These are phyloP conservation scores for Eucalyptus cloeziana DNA, from an alignment of 345 rosid genomes.

Conservation along the genomic window DNA sequence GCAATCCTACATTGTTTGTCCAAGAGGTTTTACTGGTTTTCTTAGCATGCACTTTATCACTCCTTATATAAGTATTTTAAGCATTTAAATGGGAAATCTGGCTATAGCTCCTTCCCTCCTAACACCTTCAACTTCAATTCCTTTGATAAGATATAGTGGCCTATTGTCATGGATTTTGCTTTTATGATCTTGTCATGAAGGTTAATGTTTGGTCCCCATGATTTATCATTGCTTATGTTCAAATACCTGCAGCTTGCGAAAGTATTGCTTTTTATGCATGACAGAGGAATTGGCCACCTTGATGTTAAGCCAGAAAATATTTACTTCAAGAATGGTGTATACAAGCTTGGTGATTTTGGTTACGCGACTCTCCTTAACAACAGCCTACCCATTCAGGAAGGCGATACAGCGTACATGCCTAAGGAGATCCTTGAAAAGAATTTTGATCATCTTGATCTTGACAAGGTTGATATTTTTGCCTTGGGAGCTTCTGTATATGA, in stretches of 20 bases:
- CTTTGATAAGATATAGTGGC: background rate
- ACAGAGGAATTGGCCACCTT: slow-evolving; percentile 77
- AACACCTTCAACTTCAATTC: background rate
- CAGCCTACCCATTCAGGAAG: slow-evolving; percentile 89
- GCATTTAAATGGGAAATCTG: background rate
- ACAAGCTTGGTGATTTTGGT: slow-evolving; percentile 95
- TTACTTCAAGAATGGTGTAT: slow-evolving; percentile 60
- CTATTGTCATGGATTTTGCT: background rate
- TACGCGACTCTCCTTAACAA: slow-evolving; percentile 72
- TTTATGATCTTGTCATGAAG: background rate
- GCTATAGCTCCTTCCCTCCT: background rate
- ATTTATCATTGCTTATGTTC: background rate
- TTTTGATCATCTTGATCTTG: slow-evolving; percentile 71
- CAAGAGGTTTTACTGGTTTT: fast-evolving
- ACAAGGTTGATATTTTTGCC: slow-evolving; percentile 91
- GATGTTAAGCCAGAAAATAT: slow-evolving; percentile 97
- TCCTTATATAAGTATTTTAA: background rate
- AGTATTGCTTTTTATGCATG: slow-evolving; percentile 67
- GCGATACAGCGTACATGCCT: slow-evolving; percentile 98
- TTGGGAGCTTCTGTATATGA: slow-evolving; percentile 71
- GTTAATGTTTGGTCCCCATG: background rate
- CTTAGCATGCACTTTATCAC: fast-evolving
- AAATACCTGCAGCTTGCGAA: slow-evolving; percentile 57
- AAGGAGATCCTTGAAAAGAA: slow-evolving; percentile 80
- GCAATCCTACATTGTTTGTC: background rate